Conservation (phyloP, 805 yeast genomes). For the Starmerella sirachaensis region DNA sequence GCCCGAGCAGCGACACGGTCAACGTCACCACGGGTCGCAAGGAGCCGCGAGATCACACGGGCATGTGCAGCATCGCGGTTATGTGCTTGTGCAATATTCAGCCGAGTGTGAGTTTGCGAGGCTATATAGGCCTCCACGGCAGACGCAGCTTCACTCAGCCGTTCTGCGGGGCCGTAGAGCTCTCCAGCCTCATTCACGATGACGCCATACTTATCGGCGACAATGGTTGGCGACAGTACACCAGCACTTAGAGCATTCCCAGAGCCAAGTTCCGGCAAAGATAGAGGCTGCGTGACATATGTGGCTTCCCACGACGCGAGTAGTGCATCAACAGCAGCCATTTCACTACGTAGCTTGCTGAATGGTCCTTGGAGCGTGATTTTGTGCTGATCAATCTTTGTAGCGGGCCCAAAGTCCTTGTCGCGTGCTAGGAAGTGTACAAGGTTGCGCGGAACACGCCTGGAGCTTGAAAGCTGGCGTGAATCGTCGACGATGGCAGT, state of each 20-base stretch:
- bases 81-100: constrained; percentile 84
- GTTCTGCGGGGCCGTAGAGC: constrained; percentile 46
- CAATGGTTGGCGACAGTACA: background rate
- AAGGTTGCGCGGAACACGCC: constrained; percentile 3
- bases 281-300: constrained; percentile 4
- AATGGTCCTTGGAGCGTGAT: constrained; percentile 8
- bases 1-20: constrained; percentile 33
- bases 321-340: constrained; percentile 8
- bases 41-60: constrained; percentile 54
- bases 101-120: constrained; percentile 46
- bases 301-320: background rate
- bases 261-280: background rate
- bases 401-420: constrained; percentile 2
- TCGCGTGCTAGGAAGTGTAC: background rate
- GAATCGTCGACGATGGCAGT: constrained; percentile 1
- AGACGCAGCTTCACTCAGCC: constrained; percentile 50
- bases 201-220: constrained; percentile 13
- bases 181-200: constrained; percentile 44
- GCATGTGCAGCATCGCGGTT: constrained; percentile 71
- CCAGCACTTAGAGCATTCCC: background rate
- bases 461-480: constrained; percentile 6
- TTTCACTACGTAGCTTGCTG: constrained; percentile 1
- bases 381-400: background rate
- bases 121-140: constrained; percentile 50
- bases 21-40: constrained; percentile 29